phyloP scores from a whole-genome alignment of 2,329 filamentous ascomycete species.

The Colletotrichum camelliae region DNA sequence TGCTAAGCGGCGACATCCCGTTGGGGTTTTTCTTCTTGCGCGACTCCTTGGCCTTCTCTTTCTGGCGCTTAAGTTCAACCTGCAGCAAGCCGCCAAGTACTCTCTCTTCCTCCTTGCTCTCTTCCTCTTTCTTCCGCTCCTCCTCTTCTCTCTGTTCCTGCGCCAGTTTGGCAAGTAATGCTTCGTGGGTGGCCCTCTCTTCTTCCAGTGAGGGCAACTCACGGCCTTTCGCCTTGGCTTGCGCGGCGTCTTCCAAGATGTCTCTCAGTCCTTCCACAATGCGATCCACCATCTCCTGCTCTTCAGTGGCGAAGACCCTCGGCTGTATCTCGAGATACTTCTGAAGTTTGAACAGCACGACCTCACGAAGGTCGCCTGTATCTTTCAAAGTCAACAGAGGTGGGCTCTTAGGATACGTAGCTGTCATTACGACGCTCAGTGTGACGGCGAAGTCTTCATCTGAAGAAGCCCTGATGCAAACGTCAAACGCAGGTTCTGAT shows the following conservation, averaged over 20 bases:
- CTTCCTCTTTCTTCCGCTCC: constrained; percentile 58
- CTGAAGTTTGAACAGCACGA: constrained; percentile 73
- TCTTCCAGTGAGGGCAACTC: constrained; percentile 87
- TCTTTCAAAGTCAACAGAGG: constrained; percentile 75
- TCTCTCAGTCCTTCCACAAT: constrained; percentile 74
- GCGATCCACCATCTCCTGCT: constrained; percentile 66
- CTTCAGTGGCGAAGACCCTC: constrained; percentile 54
- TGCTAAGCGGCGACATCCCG: constrained; percentile 39
- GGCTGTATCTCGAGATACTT: constrained; percentile 66
- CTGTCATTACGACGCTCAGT: constrained; percentile 81
- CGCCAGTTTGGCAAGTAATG: constrained; percentile 67
- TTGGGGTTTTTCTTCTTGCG: constrained; percentile 64
- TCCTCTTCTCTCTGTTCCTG: constrained; percentile 60
- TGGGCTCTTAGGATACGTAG: constrained; percentile 87
- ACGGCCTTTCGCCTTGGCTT: constrained; percentile 74
- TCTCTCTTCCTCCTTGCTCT: constrained; percentile 71
- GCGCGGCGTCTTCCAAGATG: constrained; percentile 85
- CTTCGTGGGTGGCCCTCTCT: constrained; percentile 84
- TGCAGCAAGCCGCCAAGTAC: constrained; percentile 74
- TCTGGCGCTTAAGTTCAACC: constrained; percentile 73
- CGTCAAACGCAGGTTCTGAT: constrained; percentile 82
- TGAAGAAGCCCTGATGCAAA: constrained; percentile 75
- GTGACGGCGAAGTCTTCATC: constrained; percentile 75
- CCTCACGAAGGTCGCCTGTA: constrained; percentile 68
- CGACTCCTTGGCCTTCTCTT: constrained; percentile 67